Evolutionary conservation across 1,284 basidiomycete species (phyloP).

Genomic region (Xanthoconium separans): DNA sequence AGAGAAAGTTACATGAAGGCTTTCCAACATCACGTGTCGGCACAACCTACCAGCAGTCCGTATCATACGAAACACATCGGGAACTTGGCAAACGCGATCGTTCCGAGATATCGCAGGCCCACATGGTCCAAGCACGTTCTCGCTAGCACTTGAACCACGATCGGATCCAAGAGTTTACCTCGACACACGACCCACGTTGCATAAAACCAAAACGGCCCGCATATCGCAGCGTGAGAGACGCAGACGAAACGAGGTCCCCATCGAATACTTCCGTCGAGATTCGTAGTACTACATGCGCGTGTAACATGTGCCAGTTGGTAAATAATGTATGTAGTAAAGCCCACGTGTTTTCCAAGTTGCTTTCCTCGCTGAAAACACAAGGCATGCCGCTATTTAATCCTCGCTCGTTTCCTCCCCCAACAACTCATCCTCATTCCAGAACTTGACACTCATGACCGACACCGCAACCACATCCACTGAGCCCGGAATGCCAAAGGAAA

Average conservation of each 20-base stretch:
- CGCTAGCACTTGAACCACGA: neutral
- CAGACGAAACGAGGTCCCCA: too few relatives aligned
- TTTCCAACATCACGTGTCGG: too few relatives aligned
- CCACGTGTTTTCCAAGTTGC: too few relatives aligned
- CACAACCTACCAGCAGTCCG: too few relatives aligned
- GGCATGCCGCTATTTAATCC: slow-evolving; percentile 33
- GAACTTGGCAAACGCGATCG: too few relatives aligned
- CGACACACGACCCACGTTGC: neutral
- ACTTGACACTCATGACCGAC: slow-evolving; percentile 51
- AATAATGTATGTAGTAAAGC: too few relatives aligned
- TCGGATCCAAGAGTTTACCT: neutral
- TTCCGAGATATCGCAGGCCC: neutral
- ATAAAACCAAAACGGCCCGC: neutral
- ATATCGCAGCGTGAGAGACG: neutral
- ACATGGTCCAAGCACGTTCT: too few relatives aligned
- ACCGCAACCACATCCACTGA: slow-evolving; percentile 58
- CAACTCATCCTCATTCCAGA: neutral
- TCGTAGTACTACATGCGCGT: too few relatives aligned
- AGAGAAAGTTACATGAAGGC: neutral
- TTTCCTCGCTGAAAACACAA: slow-evolving; percentile 26
- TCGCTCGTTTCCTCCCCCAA: neutral
- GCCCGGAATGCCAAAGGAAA: slow-evolving; percentile 46
- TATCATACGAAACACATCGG: too few relatives aligned
- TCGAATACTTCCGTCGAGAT: too few relatives aligned
- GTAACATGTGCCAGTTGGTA: too few relatives aligned